Percentiles rank a stretch among this genome's conserved stretches.
Evolutionary conservation across 257 asterid genomes (phyloP).

Genomic region (Solanum lycopersicoides): DNA sequence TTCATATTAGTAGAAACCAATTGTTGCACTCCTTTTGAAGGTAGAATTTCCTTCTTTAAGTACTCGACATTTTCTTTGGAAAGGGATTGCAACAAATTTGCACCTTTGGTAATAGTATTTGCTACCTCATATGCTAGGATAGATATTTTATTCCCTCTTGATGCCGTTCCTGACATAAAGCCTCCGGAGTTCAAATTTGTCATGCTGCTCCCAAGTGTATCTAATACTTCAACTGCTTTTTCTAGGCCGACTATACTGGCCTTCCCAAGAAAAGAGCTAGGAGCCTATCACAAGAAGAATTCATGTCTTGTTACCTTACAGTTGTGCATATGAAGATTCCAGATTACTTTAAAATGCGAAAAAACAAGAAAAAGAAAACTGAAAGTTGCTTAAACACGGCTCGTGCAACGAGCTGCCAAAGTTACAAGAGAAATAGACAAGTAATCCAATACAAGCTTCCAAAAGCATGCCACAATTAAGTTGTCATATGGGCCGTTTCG

Average conservation of each 20-base stretch:
- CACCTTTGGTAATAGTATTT: constrained; percentile 86
- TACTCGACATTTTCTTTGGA: constrained; percentile 63
- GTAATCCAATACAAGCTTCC: background rate
- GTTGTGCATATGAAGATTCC: background rate
- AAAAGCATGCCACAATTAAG: background rate
- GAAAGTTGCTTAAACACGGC: background rate
- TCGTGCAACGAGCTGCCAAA: background rate
- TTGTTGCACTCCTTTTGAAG: constrained; percentile 68
- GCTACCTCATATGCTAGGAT: constrained; percentile 97
- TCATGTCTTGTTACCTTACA: background rate
- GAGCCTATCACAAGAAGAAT: constrained; percentile 42
- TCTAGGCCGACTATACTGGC: constrained; percentile 86
- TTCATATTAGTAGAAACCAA: constrained; percentile 81
- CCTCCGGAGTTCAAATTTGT: constrained; percentile 88
- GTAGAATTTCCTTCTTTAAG: constrained; percentile 73
- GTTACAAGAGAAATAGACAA: background rate
- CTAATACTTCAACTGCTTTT: constrained; percentile 95
- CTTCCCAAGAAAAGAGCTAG: constrained; percentile 93
- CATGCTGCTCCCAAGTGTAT: constrained; percentile 97
- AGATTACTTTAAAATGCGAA: background rate
- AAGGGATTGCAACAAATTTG: constrained; percentile 72
- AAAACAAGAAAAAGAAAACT: background rate
- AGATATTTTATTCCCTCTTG: constrained; percentile 67
- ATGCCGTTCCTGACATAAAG: constrained; percentile 52
- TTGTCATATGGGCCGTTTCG: background rate